phyloP scores from a whole-genome alignment of 106 monocot genomes.

The Platanthera zijinensis region DNA sequence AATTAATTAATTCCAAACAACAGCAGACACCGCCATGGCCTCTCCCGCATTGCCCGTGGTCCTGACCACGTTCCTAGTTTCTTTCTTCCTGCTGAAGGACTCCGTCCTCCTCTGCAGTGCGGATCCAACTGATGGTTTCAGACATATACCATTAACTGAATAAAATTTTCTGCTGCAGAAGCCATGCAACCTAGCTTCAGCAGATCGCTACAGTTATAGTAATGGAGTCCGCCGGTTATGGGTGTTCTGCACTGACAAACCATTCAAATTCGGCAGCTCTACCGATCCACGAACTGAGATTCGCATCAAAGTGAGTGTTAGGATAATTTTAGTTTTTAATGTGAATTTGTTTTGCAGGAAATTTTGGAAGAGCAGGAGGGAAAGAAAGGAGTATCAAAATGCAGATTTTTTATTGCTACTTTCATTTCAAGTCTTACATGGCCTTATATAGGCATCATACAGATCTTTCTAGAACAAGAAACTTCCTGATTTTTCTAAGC shows the following conservation, averaged over 20 bases:
- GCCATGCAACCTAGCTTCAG: constrained; percentile 18
- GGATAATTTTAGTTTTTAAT: no score
- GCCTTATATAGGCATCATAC: no score
- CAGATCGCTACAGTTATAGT: constrained; percentile 13
- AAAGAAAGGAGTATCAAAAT: no score
- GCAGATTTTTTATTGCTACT: no score
- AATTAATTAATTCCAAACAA: not conserved
- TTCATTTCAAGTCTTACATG: no score
- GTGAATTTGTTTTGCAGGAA: no score
- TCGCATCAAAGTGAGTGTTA: constrained; percentile 11
- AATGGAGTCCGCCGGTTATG: constrained; percentile 23
- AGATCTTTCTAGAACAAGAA: no score
- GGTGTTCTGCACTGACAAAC: constrained; percentile 33
- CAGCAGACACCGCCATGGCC: not conserved
- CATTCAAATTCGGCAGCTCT: not conserved
- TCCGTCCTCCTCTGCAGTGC: not conserved
- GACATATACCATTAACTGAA: constrained; percentile 6
- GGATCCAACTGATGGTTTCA: constrained; percentile 27
- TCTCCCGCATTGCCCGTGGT: not conserved
- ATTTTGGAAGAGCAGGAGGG: no score
- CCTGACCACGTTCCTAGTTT: not conserved
- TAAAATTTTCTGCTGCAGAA: constrained; percentile 15
- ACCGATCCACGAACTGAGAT: constrained; percentile 38
- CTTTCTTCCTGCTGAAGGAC: not conserved
- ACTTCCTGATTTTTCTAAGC: no score